Percentiles rank a stretch among this genome's conserved stretches.
These are phyloP conservation scores for Xylariales sp. DNA, from an alignment of 2,329 filamentous ascomycete species.

Conservation along the genomic window DNA sequence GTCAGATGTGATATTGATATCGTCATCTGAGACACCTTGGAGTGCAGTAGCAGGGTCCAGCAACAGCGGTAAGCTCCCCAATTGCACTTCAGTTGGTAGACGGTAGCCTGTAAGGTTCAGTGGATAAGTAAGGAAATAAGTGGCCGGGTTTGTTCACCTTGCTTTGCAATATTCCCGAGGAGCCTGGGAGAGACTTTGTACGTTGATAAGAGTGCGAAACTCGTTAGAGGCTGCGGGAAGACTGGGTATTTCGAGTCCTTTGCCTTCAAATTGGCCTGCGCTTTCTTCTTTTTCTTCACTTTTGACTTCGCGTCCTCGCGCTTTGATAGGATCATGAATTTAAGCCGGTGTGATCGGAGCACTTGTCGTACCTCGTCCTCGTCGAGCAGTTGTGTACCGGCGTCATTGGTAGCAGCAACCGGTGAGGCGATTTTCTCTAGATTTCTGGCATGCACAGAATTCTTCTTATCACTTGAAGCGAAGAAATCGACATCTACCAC, in stretches of 20 bases:
- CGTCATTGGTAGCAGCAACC: conserved; percentile 20
- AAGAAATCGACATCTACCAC: conserved; percentile 54
- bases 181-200: conserved; percentile 73
- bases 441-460: conserved; percentile 17
- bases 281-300: conserved; percentile 54
- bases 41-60: conserved; percentile 53
- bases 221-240: conserved; percentile 73
- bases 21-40: conserved; percentile 26
- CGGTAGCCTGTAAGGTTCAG: too few relatives aligned
- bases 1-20: conserved; percentile 23
- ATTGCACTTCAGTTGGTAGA: conserved; percentile 88
- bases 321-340: conserved; percentile 70
- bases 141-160: too few relatives aligned
- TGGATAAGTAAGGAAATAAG: too few relatives aligned
- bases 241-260: conserved; percentile 57
- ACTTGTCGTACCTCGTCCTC: conserved; percentile 70
- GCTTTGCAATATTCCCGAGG: conserved; percentile 72
- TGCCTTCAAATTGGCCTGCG: conserved; percentile 37
- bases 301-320: conserved; percentile 35
- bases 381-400: conserved; percentile 43
- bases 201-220: conserved; percentile 66
- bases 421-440: conserved; percentile 16
- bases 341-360: conserved; percentile 76
- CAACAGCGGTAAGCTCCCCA: conserved; percentile 77
- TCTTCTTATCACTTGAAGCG: conserved; percentile 38